A percentile compares a stretch with the other conserved stretches of the same genome.
phyloP scores from a whole-genome alignment of 192 early-diverging fungal species.

The Entophlyctis helioformis region DNA sequence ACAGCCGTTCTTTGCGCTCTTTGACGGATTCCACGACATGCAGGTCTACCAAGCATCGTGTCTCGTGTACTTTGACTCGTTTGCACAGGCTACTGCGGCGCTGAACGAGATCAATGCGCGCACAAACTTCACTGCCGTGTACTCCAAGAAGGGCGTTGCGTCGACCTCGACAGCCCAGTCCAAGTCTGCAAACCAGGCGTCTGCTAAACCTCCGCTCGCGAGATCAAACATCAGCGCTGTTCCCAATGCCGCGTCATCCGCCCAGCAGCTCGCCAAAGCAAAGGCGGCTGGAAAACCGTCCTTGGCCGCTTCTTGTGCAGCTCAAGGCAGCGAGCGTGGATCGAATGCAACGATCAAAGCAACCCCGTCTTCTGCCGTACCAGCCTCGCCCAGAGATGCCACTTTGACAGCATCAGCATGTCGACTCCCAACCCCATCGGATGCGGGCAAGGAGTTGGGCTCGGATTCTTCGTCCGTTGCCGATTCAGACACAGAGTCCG shows the following conservation, averaged over 20 bases:
- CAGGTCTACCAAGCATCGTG: slow-evolving; percentile 27
- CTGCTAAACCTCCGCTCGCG: neutral
- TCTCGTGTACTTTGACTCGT: slow-evolving; percentile 25
- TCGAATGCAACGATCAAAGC: too few relatives aligned
- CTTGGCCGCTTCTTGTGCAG: neutral
- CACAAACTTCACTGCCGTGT: slow-evolving; percentile 35
- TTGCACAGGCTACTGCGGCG: slow-evolving; percentile 10
- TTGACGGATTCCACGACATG: slow-evolving; percentile 24
- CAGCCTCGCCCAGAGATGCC: too few relatives aligned
- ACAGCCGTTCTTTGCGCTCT: slow-evolving; percentile 15
- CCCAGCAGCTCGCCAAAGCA: too few relatives aligned
- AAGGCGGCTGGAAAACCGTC: slow-evolving; percentile 6
- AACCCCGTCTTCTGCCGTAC: too few relatives aligned
- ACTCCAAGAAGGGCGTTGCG: slow-evolving; percentile 25
- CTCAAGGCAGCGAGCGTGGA: too few relatives aligned
- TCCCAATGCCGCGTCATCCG: neutral
- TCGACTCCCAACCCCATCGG: too few relatives aligned
- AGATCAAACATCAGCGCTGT: slow-evolving; percentile 2
- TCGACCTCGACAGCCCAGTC: neutral
- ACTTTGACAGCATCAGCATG: too few relatives aligned
- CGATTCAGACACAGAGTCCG: neutral
- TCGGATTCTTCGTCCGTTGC: slow-evolving; percentile 8
- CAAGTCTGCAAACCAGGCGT: neutral
- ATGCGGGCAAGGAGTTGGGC: too few relatives aligned
- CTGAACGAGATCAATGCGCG: slow-evolving; percentile 25